Percentiles rank a stretch among this genome's conserved stretches.
Evolutionary conservation across 768 basidiomycete genomes (phyloP).

Genomic region (Hypsizygus marmoreus): DNA sequence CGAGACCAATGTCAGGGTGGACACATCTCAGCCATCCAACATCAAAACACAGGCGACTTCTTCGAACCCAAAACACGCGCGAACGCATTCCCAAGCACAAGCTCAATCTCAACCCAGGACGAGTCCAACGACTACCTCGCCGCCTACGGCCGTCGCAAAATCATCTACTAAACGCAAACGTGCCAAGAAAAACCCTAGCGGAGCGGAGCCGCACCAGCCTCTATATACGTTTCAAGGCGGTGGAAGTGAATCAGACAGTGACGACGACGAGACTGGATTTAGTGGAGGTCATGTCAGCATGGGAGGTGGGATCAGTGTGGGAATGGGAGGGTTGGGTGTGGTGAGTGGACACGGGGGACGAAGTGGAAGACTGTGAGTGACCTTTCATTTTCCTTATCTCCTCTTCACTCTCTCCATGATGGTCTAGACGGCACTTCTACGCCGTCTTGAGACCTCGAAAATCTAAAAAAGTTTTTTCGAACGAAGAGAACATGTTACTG

Average conservation of each 20-base stretch:
- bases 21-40: not conserved
- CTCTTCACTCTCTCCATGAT: not conserved
- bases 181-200: constrained; percentile 20
- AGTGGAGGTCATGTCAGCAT: constrained; percentile 9
- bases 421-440: too few species aligned
- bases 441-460: too few species aligned
- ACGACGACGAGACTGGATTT: constrained; percentile 38
- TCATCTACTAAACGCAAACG: constrained; percentile 25
- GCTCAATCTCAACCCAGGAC: constrained; percentile 4
- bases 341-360: constrained; percentile 30
- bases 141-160: constrained; percentile 11
- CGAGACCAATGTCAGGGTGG: too few species aligned
- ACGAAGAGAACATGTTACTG: constrained; percentile 12
- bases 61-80: constrained; percentile 5
- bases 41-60: not conserved
- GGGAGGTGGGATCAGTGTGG: constrained; percentile 47
- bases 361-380: constrained; percentile 40
- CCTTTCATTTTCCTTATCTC: constrained; percentile 5
- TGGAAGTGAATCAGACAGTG: constrained; percentile 40
- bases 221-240: constrained; percentile 22
- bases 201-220: constrained; percentile 9
- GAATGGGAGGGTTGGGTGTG: constrained; percentile 47
- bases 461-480: not conserved
- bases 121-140: constrained; percentile 1
- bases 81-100: not conserved